Conservation (phyloP, 352 stramenopile genomes). For the Phytophthora macrochlamydospora region DNA sequence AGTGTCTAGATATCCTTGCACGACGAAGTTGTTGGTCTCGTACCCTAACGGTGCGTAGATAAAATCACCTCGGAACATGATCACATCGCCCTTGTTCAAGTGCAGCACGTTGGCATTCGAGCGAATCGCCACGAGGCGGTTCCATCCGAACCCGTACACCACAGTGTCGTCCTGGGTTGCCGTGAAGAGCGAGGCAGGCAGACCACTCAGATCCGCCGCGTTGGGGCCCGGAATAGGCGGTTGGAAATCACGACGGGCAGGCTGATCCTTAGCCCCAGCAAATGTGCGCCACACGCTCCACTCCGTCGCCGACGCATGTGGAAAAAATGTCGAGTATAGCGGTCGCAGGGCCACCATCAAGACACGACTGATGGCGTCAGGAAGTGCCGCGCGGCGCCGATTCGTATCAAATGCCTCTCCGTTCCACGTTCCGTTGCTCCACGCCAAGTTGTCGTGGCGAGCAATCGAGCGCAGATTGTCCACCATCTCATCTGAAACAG, state of each 20-base stretch:
- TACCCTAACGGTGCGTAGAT: not conserved
- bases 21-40: not conserved
- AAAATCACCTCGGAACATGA: not conserved
- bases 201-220: not conserved
- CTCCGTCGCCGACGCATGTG: not conserved
- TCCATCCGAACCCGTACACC: not conserved
- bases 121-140: not conserved
- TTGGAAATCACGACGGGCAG: conserved; percentile 1
- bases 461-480: not conserved
- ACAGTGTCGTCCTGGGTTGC: conserved; percentile 5
- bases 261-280: conserved; percentile 2
- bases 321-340: conserved; percentile 6
- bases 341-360: not conserved
- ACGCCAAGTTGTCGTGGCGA: not conserved
- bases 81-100: conserved; percentile 3
- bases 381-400: not conserved
- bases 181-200: not conserved
- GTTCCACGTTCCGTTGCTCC: conserved; percentile 1
- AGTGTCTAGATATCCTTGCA: conserved; percentile 4
- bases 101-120: not conserved
- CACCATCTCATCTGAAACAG: not conserved
- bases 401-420: not conserved
- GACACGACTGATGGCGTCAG: not conserved
- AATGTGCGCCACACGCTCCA: conserved; percentile 2
- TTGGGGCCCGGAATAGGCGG: not conserved